Evolutionary conservation across 2,329 filamentous ascomycete genomes (phyloP), one percentile per base, ranked within the genome.

Genomic region (Colletotrichum lentis): DNA sequence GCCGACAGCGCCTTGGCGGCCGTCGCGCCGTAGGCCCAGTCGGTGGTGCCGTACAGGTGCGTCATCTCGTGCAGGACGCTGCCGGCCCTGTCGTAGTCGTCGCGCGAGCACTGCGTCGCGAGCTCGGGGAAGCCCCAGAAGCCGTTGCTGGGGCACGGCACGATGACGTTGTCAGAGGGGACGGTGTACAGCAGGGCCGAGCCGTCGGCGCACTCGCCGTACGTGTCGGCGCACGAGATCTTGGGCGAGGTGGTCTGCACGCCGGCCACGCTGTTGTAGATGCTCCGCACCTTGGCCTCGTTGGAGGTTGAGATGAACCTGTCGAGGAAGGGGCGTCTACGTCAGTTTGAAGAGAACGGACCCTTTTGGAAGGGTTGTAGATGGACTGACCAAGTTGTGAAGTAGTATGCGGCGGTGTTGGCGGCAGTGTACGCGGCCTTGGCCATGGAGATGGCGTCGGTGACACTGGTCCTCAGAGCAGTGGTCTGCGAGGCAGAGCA

Each of bases 101-200:
- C 66, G 6, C 66, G 62, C 2, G 62, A 18, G 62, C 66, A 69
- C 44, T 56, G 43, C 4, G 66, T 16, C 0, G 66, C 66, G n/a
- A 66, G 20, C 56, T 69, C 66, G 7, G 66, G 62, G 50, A 69
- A 69, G 27, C 14, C 66, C 66, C 66, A 69, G 62, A 61, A 69
- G 55, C 66, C 66, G 62, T 69, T 69, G 66, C 66, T 66, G 43
- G 66, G 49, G 66, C 66, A 69, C 22, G 66, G 66, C 1, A 69
- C 66, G n/a, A 69, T 69, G 27, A 69, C 66, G 27, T 69, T 69
- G 56, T 54, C 66, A 14, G 44, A 50, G 55, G 66, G 62, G 37
- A 69, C 66, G 27, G 66, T 69, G 62, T 69, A 69, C 22, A 69
- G 66, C 55, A 69, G 35, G 3, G 66, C 66, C 5, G 54, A 60